Base-by-base conservation (phyloP, 768 basidiomycete species). In the Leucosporidium scottii region DNA sequence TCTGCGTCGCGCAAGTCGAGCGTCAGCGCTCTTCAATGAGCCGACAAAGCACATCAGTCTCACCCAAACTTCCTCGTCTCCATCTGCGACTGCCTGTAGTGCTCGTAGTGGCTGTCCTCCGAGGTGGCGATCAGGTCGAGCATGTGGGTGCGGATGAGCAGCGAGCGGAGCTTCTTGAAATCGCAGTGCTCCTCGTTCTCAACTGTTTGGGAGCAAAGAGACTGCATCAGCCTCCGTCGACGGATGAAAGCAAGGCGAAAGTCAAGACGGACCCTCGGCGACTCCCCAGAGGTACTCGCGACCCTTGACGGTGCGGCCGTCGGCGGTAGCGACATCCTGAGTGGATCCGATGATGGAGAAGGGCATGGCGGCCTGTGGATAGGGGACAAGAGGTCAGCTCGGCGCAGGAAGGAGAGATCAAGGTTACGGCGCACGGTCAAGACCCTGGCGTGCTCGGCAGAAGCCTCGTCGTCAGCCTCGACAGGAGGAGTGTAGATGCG, bases 161-260 rank as follows among this genome's bases (percentile, higher is more conserved):
- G 83, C 17, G 92, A 91, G 63, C 96, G 89, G 60, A 99, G 83
- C 81, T 96, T 97, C 81, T 89, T 90, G 86, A 99, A 99, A 80
- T 98, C 96, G 78, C 96, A 99, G 81, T 99, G 96, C 78, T 88
- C 88, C 81, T 99, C 96, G 78, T 99, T 98, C 81, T 99, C 96
- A 69, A 99, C 94, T 92, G 75, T 6, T 67, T 18, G 51, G 48
- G 21, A 30, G 49, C 9, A 18, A 4, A 21, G 31, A 30, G 34
- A 36, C 5, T 61, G 23, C 6, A 49, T 64, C 47, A 67, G 58
- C 62, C 28, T n/a, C 48, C 31, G 3, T n/a, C 9, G 25, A 48
- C 28, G 53, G 5, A 8, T 13, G 59, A 44, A 62, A 36, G 25
- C 51, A 25, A n/a, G 31, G 28, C 18, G n/a, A 2, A 27, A n/a